Base-by-base conservation (phyloP, 2,329 filamentous ascomycete species). In the Teratosphaeria nubilosa region DNA sequence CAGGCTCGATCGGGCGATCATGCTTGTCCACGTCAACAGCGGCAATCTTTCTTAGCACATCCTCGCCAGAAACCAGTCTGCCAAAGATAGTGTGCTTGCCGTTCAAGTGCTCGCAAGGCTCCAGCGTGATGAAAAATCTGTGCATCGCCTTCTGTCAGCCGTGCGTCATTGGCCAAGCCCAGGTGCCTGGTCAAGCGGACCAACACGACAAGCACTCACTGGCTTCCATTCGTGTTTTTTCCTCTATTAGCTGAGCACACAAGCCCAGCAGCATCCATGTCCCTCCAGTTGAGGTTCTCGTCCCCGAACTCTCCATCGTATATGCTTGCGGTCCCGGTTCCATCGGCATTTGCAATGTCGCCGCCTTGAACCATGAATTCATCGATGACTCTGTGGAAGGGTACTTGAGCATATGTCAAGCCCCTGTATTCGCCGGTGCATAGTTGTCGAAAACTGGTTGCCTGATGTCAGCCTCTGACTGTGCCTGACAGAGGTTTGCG, bases 361-460 rank as follows among this genome's bases (percentile, higher is more conserved):
- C 74, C 74, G 51, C 74, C 74, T 65, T 76, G 74, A 3, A 76
- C 65, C 74, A 76, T 76, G 65, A 76, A 76, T 48, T 74, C 72
- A 61, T 75, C 72, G 57, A 76, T 75, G 53, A 76, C 66, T 11
- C 74, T 67, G 61, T 75, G 74, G 62, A 76, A 74, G 20, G 72
- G 71, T 5, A 68, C 66, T 52, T 67, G 62, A 48, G 70, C 71
- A 65, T 75, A 76, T 24, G 68, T 70, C 53, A 75, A 62, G n/a
- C 64, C 66, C 50, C 69, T 59, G 61, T 73, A 65, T 54, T 73
- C 69, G 60, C 70, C 72, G 27, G 72, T 74, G 63, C 75, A 77
- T 56, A 78, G 65, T 53, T 74, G 69, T 13, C 74, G 74, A 63
- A 78, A 78, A 63, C 76, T 78, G 60, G 34, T 56, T 37, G 55